A percentile compares a stretch with the other conserved stretches of the same genome.
Conservation (phyloP, 106 monocot species). For the Amphibolis antarctica region DNA sequence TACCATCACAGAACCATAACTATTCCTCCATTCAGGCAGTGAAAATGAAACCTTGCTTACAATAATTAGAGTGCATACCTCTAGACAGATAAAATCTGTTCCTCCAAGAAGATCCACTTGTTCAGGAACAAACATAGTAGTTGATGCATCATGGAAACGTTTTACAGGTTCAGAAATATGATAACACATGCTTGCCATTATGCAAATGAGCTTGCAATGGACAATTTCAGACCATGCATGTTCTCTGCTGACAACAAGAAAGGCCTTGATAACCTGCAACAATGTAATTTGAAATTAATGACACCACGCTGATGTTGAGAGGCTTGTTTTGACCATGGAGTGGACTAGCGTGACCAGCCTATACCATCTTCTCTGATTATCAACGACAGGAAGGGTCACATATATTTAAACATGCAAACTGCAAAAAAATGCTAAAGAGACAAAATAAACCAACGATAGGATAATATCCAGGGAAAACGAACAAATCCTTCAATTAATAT, state of each 20-base stretch:
- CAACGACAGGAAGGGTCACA: no score
- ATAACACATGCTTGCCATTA: conserved; percentile 89
- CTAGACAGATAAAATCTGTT: conserved; percentile 80
- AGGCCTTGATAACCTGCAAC: conserved; percentile 66
- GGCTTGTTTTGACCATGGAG: not conserved
- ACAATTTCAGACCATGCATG: conserved; percentile 86
- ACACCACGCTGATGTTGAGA: not conserved
- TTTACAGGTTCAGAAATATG: conserved; percentile 16
- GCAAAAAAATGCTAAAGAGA: not conserved
- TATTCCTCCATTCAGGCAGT: no score
- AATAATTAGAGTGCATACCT: conserved; percentile 60
- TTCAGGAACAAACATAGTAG: conserved; percentile 42
- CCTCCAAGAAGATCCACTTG: conserved; percentile 86
- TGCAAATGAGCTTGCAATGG: conserved; percentile 78
- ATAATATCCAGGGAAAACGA: not conserved
- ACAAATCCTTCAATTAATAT: not conserved
- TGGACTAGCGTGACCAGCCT: not conserved
- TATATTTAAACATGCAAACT: not conserved
- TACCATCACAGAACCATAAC: no score
- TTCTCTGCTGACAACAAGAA: conserved; percentile 75
- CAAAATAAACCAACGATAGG: not conserved
- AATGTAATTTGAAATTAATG: not conserved
- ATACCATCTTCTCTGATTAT: no score
- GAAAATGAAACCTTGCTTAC: no score
- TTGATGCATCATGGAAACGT: conserved; percentile 4